phyloP scores from a whole-genome alignment of 1,139 yeast genomes.

The Yamadazyma sp. region DNA sequence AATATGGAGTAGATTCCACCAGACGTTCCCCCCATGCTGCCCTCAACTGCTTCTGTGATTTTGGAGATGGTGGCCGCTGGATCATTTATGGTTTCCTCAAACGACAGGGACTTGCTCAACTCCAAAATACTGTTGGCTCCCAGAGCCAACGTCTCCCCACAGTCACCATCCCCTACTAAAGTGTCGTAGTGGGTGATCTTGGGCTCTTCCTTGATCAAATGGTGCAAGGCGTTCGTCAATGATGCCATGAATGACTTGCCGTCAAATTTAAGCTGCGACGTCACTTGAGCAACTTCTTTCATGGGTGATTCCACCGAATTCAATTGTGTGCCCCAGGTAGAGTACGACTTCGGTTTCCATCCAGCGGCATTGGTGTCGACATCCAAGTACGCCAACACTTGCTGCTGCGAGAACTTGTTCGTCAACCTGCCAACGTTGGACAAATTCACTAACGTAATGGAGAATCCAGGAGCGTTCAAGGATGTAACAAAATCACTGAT shows the following conservation, averaged over 20 bases:
- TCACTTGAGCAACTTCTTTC: conserved; percentile 22
- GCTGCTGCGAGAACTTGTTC: conserved; percentile 22
- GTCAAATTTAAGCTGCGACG: conserved; percentile 43
- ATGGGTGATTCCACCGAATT: conserved; percentile 31
- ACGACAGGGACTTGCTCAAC: conserved; percentile 44
- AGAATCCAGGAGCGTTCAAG: conserved; percentile 87
- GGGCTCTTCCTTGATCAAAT: conserved; percentile 61
- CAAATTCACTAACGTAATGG: conserved; percentile 72
- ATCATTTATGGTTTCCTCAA: conserved; percentile 29
- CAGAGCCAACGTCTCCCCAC: conserved; percentile 84
- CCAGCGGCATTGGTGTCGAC: conserved; percentile 77
- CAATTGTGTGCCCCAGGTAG: conserved; percentile 23
- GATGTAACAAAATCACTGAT: conserved; percentile 83
- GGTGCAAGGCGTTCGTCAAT: conserved; percentile 51
- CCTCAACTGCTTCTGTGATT: conserved; percentile 76
- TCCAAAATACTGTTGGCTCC: conserved; percentile 75
- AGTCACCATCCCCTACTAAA: conserved; percentile 94
- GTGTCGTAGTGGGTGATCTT: conserved; percentile 83
- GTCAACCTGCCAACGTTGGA: conserved; percentile 42
- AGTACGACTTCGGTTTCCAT: conserved; percentile 58
- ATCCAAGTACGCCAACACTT: conserved; percentile 55
- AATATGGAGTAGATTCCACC: conserved; percentile 90
- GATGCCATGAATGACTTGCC: conserved; percentile 34
- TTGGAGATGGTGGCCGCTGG: conserved; percentile 48
- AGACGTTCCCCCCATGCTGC: conserved; percentile 94